Base-by-base conservation (phyloP, 139 green algal genomes). In the Mesostigma viride region DNA sequence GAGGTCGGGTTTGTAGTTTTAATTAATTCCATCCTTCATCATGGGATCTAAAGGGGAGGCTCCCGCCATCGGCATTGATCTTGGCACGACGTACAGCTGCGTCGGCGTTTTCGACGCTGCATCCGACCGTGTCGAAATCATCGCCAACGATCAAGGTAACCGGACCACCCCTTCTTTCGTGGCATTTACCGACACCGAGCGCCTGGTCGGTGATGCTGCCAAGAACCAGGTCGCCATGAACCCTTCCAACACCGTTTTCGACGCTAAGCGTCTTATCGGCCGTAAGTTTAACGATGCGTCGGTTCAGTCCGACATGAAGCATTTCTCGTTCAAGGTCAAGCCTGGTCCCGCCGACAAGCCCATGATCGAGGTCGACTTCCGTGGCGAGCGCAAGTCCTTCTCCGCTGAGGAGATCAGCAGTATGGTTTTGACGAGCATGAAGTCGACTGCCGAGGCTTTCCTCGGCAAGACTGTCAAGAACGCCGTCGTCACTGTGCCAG, bases 371-470 rank as follows among this genome's bases (percentile, higher is more conserved):
- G 91, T 97, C 0, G 33, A 86, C 5, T 96, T 89, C 87, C 95
- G 95, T 82, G 81, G 81, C 48, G 90, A 96, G 81, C 70, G 67
- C n/a, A 96, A 96, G 86, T 74, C 66, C 0, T 95, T 98, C 79
- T 81, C 82, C n/a, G 72, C 92, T 0, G 91, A 98, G 82, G 92
- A 98, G 83, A 88, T 98, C 71, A 91, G 81, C 6, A 87, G 85
- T 61, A 96, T 96, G 91, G 88, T 98, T 47, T 84, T 98, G 22
- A 82, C 81, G 31, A 97, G 97, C 86, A 98, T 98, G 92, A 92
- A 88, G 81, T 90, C 96, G 75, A 91, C 83, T 24, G 92, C 92
- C 0, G 79, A 90, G 77, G 75, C 82, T 5, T 92, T 81, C 72
- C 65, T 83, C 14, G 75, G 76, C 53, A 78, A 84, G 70, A 75